These are phyloP conservation scores for Daedalea quercina DNA, from an alignment of 768 basidiomycete species.

Conservation along the genomic window DNA sequence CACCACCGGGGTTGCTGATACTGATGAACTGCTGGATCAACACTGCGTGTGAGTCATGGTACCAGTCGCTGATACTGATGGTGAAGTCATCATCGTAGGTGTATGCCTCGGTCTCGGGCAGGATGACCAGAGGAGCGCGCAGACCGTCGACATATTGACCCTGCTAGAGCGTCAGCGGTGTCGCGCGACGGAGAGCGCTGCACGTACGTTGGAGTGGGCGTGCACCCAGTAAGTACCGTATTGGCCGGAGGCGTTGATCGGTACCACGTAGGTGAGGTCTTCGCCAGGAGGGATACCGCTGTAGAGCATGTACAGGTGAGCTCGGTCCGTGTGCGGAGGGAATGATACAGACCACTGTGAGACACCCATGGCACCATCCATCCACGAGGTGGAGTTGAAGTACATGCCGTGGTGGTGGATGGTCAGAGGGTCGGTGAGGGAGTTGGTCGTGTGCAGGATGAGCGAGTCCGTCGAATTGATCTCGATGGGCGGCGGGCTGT, in stretches of 20 bases:
- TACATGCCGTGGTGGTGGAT: conserved; percentile 96
- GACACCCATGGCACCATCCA: conserved; percentile 81
- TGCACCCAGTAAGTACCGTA: conserved; percentile 83
- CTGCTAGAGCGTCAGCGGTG: conserved; percentile 23
- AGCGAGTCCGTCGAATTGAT: conserved; percentile 68
- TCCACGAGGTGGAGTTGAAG: conserved; percentile 83
- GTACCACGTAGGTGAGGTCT: conserved; percentile 69
- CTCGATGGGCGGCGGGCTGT: conserved; percentile 79
- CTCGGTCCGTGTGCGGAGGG: not conserved
- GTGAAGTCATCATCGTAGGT: conserved; percentile 88
- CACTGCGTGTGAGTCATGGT: conserved; percentile 65
- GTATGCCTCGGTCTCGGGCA: conserved; percentile 58
- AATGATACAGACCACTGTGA: conserved; percentile 65
- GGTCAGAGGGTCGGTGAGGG: conserved; percentile 55
- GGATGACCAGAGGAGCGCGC: conserved; percentile 79
- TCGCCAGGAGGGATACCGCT: conserved; percentile 76
- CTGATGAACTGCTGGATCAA: conserved; percentile 65
- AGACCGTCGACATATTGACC: conserved; percentile 93
- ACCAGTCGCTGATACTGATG: conserved; percentile 87
- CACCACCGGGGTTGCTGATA: conserved; percentile 72
- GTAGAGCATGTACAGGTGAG: not conserved
- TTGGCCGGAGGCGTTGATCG: conserved; percentile 60
- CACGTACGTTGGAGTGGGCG: conserved; percentile 39
- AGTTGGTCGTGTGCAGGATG: conserved; percentile 76
- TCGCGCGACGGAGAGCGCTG: not conserved